These are phyloP conservation scores for Lentinula sp. DNA, from an alignment of 768 basidiomycete species.

Conservation along the genomic window DNA sequence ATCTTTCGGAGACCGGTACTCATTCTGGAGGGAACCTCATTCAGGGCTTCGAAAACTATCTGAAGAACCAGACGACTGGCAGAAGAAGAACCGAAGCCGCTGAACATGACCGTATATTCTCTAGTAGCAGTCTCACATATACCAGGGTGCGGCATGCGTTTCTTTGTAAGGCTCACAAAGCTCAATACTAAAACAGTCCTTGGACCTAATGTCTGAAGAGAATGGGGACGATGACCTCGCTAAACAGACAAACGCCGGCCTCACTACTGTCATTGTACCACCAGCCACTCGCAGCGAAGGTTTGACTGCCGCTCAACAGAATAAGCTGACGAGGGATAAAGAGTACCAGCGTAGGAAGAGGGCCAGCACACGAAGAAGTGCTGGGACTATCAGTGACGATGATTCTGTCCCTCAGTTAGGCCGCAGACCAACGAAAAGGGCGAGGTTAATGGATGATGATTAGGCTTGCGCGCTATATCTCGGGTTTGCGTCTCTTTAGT, in stretches of 20 bases:
- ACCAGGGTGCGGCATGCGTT: slow-evolving; percentile 46
- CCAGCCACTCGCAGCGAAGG: slow-evolving; percentile 67
- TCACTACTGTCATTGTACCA: slow-evolving; percentile 74
- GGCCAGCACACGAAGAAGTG: slow-evolving; percentile 54
- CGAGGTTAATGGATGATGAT: slow-evolving; percentile 63
- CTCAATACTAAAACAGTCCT: slow-evolving; percentile 40
- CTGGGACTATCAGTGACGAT: slow-evolving; percentile 68
- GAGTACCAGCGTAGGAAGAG: slow-evolving; percentile 77
- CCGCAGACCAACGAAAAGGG: slow-evolving; percentile 63
- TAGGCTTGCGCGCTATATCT: slow-evolving; percentile 15
- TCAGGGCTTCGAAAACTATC: slow-evolving; percentile 81
- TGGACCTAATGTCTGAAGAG: slow-evolving; percentile 63
- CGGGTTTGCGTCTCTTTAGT: background rate
- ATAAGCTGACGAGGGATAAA: slow-evolving; percentile 65
- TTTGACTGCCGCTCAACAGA: slow-evolving; percentile 63
- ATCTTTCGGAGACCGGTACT: slow-evolving; percentile 70
- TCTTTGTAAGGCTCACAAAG: background rate
- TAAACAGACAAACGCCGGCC: slow-evolving; percentile 62
- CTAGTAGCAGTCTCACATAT: slow-evolving; percentile 72
- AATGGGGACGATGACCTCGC: slow-evolving; percentile 62
- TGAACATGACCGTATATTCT: slow-evolving; percentile 77
- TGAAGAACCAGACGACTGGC: slow-evolving; percentile 67
- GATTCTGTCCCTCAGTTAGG: slow-evolving; percentile 49
- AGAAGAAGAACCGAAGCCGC: slow-evolving; percentile 71
- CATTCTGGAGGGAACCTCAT: slow-evolving; percentile 85